These are phyloP conservation scores for Apiotrichum domesticum DNA, from an alignment of 1,284 basidiomycete species.

Conservation along the genomic window DNA sequence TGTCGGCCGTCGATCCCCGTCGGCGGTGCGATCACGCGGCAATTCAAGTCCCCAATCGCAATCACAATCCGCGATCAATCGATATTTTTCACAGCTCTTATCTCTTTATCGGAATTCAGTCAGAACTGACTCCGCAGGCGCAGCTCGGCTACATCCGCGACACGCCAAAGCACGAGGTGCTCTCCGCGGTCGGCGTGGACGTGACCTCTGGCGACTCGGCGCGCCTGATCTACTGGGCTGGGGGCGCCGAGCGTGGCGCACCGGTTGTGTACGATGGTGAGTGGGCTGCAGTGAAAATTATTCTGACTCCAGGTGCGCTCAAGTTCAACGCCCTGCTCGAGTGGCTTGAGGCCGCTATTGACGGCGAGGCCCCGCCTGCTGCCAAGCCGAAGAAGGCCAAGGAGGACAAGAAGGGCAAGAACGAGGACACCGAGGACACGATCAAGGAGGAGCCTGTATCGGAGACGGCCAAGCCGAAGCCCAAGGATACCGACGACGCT, in stretches of 20 bases:
- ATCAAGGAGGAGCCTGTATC: not conserved
- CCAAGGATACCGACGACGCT: slow-evolving; percentile 12
- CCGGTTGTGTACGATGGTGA: slow-evolving; percentile 38
- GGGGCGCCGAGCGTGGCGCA: slow-evolving; percentile 17
- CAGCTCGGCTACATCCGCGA: slow-evolving; percentile 65
- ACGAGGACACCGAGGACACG: slow-evolving; percentile 4
- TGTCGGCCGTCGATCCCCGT: too few species aligned
- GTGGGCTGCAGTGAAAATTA: not conserved
- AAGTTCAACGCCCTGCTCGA: slow-evolving; percentile 46
- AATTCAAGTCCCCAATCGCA: too few species aligned
- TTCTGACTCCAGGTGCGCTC: slow-evolving; percentile 27
- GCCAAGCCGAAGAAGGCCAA: not conserved
- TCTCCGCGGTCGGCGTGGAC: slow-evolving; percentile 24
- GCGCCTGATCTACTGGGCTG: slow-evolving; percentile 34
- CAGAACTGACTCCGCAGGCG: slow-evolving; percentile 40
- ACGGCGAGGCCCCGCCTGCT: not conserved
- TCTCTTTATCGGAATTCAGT: too few species aligned
- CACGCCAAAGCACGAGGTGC: slow-evolving; percentile 51
- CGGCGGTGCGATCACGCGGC: too few species aligned
- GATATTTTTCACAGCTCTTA: too few species aligned
- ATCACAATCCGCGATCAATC: too few species aligned
- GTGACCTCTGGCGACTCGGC: slow-evolving; percentile 31
- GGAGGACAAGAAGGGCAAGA: not conserved
- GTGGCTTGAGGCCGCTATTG: slow-evolving; percentile 28
- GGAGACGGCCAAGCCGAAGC: slow-evolving; percentile 12